Base-by-base conservation (phyloP, 768 basidiomycete genomes). In the Gymnopilus dilepis region DNA sequence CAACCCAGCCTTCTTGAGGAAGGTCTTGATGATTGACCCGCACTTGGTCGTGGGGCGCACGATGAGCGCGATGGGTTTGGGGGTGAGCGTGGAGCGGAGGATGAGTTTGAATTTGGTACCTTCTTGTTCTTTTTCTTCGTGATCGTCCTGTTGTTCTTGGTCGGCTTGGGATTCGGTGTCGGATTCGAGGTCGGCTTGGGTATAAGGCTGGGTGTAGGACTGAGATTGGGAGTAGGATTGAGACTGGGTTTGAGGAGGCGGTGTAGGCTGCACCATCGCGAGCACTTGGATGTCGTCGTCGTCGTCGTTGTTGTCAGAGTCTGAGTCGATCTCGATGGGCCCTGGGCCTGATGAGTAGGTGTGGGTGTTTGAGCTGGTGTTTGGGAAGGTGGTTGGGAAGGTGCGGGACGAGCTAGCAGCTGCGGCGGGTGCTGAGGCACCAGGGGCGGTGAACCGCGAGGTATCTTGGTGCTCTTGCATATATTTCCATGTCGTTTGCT, bases 21-120 rank as follows among this genome's bases (percentile, higher is more conserved):
- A 94, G 0, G 88, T 90, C 66, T 83, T 84, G 53, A 94, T 83
- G 57, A 94, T 90, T 0, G 88, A 85, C 13, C 86, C 87, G 58
- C 91, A 92, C 57, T 84, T 92, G 19, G 92, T 91, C 19, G 88
- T 89, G 6, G 85, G 82, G 6, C 90, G 87, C 6, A 93, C 92
- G 2, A 81, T 88, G 31, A 94, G 78, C 0, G 81, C 79, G 48
- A 93, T 80, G 38, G 84, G 82, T 59, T 83, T 86, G 17, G 75
- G 77, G 11, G 78, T 81, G 19, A 73, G 61, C 9, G 75, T 74
- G 1, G 90, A 90, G 17, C 89, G 89, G 9, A 94, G 70, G 38
- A 83, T 77, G 26, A 94, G 78, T 63, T 86, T 90, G 76, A 93
- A 83, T 30, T 78, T 88, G 59, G 86, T 83, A 47, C 80, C 83